These are phyloP conservation scores for Nicotiana otophora DNA, from an alignment of 257 asterid genomes.

Conservation along the genomic window DNA sequence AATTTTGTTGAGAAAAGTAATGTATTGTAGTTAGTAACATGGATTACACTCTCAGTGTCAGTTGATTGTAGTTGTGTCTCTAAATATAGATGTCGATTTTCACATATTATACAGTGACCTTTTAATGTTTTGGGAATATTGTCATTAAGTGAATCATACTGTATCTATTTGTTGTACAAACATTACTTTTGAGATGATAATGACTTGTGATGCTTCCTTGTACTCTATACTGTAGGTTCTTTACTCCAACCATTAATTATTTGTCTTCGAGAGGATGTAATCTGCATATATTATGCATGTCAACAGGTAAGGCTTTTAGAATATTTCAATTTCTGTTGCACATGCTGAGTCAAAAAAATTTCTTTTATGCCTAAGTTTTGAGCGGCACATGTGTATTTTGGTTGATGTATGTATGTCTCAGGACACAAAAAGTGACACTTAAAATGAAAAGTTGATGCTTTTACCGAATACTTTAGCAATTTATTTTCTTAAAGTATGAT, in stretches of 20 bases:
- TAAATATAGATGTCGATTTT: background rate
- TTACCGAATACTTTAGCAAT: background rate
- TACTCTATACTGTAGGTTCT: conserved; percentile 57
- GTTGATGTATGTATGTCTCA: background rate
- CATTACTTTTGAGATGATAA: background rate
- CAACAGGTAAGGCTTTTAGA: conserved; percentile 53
- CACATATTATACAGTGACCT: background rate
- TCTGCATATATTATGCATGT: conserved; percentile 66
- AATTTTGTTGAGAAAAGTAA: background rate
- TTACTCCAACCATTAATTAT: conserved; percentile 73
- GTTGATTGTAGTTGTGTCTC: background rate
- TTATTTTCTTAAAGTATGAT: background rate
- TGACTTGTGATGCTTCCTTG: background rate
- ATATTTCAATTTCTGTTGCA: conserved; percentile 4
- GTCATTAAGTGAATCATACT: background rate
- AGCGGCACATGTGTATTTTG: background rate
- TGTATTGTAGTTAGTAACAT: background rate
- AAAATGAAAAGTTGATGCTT: background rate
- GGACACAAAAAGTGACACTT: background rate
- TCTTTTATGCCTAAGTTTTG: background rate
- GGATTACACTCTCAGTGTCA: background rate
- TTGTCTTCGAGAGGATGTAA: conserved; percentile 55
- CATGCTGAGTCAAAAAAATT: background rate
- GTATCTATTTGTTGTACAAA: background rate
- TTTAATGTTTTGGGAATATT: background rate